These are phyloP conservation scores for Aspergillus vadensis DNA, from an alignment of 2,329 filamentous ascomycete species.

Conservation along the genomic window DNA sequence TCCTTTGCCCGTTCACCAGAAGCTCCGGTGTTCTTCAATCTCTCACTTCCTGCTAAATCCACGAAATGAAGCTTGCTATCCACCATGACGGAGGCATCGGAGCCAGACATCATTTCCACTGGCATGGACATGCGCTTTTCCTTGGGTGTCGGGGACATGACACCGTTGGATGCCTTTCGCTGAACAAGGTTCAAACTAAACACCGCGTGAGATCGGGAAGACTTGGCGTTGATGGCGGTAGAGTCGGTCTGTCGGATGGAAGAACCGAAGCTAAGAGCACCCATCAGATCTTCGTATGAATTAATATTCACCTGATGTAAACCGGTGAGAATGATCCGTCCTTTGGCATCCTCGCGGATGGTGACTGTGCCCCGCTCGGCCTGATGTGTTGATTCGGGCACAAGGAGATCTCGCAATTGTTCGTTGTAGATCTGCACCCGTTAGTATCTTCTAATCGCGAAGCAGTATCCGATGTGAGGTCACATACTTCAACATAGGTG, in stretches of 20 bases:
- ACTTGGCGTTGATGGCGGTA: constrained; percentile 96
- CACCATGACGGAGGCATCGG: constrained; percentile 70
- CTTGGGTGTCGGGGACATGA: constrained; percentile 57
- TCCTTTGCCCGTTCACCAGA: constrained; percentile 93
- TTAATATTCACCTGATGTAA: constrained; percentile 85
- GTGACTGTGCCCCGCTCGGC: constrained; percentile 77
- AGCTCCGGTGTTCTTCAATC: constrained; percentile 94
- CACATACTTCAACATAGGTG: constrained; percentile 73
- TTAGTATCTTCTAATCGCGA: constrained; percentile 6
- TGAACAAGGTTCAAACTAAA: constrained; percentile 92
- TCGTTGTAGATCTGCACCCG: constrained; percentile 86
- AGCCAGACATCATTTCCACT: constrained; percentile 71
- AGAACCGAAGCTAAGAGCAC: constrained; percentile 87
- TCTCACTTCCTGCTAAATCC: constrained; percentile 93
- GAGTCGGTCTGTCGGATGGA: constrained; percentile 94
- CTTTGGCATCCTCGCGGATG: constrained; percentile 91
- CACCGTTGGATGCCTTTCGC: constrained; percentile 60
- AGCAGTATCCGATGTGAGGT: background rate
- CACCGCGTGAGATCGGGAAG: constrained; percentile 94
- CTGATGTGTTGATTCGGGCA: constrained; percentile 70
- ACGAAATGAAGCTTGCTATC: constrained; percentile 99
- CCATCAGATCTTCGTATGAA: constrained; percentile 86
- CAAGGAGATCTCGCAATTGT: constrained; percentile 83
- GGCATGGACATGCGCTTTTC: constrained; percentile 90
- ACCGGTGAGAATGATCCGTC: constrained; percentile 90